phyloP scores from a whole-genome alignment of 2,329 filamentous ascomycete species.

The Fusarium sacchari region DNA sequence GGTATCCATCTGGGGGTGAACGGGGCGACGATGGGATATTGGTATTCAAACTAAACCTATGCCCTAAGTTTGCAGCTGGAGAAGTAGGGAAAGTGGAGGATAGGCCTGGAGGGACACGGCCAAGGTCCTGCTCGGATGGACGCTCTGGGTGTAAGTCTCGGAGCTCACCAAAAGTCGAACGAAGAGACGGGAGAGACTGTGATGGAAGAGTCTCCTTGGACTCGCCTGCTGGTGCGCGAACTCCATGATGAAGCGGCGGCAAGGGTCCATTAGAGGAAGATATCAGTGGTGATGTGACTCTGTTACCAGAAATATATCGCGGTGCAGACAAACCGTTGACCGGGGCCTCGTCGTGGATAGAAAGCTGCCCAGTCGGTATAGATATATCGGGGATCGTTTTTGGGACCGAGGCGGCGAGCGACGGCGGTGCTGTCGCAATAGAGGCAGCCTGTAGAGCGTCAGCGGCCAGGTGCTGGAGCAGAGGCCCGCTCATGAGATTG shows the following conservation, averaged over 20 bases:
- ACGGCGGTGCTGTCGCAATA: conserved; percentile 9
- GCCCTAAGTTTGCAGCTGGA: conserved; percentile 42
- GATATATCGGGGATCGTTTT: conserved; percentile 45
- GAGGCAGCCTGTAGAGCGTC: conserved; percentile 47
- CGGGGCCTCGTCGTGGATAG: conserved; percentile 48
- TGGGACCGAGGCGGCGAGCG: conserved; percentile 20
- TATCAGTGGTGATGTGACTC: conserved; percentile 38
- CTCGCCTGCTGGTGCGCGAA: conserved; percentile 50
- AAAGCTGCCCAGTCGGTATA: conserved; percentile 46
- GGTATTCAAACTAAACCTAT: conserved; percentile 46
- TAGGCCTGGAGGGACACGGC: conserved; percentile 37
- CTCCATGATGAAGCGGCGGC: conserved; percentile 52
- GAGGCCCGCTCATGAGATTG: conserved; percentile 35
- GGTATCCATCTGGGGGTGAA: conserved; percentile 60
- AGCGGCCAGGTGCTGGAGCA: conserved; percentile 47
- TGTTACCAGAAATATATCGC: conserved; percentile 12
- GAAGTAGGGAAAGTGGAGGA: conserved; percentile 47
- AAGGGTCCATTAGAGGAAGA: conserved; percentile 45
- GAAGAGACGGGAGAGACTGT: conserved; percentile 53
- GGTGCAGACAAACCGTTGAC: neutral
- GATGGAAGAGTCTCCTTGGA: conserved; percentile 51
- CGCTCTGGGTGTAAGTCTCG: conserved; percentile 46
- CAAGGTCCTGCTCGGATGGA: conserved; percentile 47
- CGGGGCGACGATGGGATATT: conserved; percentile 56
- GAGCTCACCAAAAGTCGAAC: conserved; percentile 51